Base-by-base conservation (phyloP, 2,329 filamentous ascomycete genomes). In the Leptographium wingfieldii region DNA sequence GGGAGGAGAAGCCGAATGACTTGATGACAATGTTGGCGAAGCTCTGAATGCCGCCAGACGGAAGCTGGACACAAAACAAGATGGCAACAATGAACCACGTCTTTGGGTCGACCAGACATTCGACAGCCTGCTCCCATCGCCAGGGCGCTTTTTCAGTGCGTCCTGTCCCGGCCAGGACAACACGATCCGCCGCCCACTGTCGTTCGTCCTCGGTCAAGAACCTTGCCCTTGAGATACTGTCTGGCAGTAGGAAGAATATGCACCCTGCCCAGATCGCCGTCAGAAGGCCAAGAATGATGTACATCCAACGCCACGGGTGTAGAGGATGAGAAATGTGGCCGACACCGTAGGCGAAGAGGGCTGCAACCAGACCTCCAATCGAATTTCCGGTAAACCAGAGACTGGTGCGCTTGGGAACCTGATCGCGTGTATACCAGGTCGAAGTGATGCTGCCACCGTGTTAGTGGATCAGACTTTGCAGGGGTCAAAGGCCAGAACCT, bases 41-140 rank as follows among this genome's bases (percentile, higher is more conserved):
- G 65, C 77, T 80, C 64, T 81, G 78, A 0, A 80, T 82, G 31
- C 83, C 82, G 38, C 82, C 82, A 62, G 85, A 86, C 48, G 83
- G 81, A 29, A 85, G 83, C 68, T 82, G 78, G 2, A 75, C 78
- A 2, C 79, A 68, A 5, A 84, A 62, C 25, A 77, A 74, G 27
- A 85, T 75, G 2, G 71, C 72, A 60, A 81, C 75, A 55, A 85
- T 75, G 56, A 84, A 70, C 81, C 80, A 85, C 0, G 80, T 81
- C 68, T 85, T 84, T 3, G 79, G 80, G 63, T 84, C 82, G 11
- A 72, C 59, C 0, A 84, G 67, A 56, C 79, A 81, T 67, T 85
- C 81, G 5, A 69, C 61, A 31, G 76, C 69, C 65, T 85, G 82
- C 3, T 75, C 71, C 73, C 75, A 76, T 57, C 72, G 74, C 74